Evolutionary conservation across 2,329 filamentous ascomycete genomes (phyloP), one percentile per base, ranked within the genome.

Genomic region (Colletotrichum incanum): DNA sequence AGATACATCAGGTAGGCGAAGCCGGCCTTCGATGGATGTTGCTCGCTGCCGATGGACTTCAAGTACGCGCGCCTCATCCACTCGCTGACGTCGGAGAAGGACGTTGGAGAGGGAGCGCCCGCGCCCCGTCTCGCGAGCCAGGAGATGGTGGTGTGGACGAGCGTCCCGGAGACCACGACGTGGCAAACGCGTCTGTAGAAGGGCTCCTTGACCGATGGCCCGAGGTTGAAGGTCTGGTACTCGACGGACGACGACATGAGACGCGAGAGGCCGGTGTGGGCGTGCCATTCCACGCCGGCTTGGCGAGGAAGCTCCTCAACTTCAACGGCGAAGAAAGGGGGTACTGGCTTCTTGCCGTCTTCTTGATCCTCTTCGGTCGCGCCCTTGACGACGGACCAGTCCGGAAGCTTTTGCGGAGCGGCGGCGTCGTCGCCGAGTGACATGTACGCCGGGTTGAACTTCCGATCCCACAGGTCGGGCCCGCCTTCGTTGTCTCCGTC

Each of bases 281-380:
- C 92, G 76, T 94, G 92, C 95, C 96, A 99, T 84, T 99, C 96
- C 14, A 98, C 90, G 47, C 86, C 86, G 37, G 93, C 92, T 20
- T 84, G 86, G 26, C 94, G 89, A 1, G 96, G 96, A 16, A 99
- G 86, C 75, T 91, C 89, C 54, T 92, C 88, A 1, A 98, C 93
- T 78, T 96, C 91, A 1, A 91, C 92, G 0, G 92, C 88, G 78
- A 96, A 93, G 76, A 95, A 87, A 0, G 92, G 92, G 1, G 95
- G 92, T 2, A 88, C 76, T 26, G 77, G 80, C 3, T 74, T 76
- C 6, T 52, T 65, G 20, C 39, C 49, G 16, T 28, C 61, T 43
- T 73, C 72, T 62, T 79, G 74, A 26, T 80, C 59, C 47, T 73
- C 72, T 62, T 79, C 74, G 28, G 80, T 75, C 73, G 81, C 76